These are phyloP conservation scores for Crucibulum laeve DNA, from an alignment of 768 basidiomycete genomes.

Conservation along the genomic window DNA sequence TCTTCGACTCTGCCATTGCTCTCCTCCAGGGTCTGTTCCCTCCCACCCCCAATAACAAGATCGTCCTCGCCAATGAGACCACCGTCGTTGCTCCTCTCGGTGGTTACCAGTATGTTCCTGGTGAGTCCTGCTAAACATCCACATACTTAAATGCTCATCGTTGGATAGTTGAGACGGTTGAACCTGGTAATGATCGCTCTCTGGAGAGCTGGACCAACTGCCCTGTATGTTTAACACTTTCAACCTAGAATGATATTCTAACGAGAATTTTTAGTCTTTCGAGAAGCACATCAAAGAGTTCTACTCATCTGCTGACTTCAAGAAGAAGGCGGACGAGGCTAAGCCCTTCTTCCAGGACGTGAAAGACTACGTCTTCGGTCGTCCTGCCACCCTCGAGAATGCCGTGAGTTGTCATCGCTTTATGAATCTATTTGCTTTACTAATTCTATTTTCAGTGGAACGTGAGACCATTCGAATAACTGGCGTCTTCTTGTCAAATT, in stretches of 20 bases:
- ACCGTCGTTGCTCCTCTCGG: slow-evolving; percentile 68
- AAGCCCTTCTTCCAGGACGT: slow-evolving; percentile 61
- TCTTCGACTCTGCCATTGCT: slow-evolving; percentile 83
- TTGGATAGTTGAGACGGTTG: slow-evolving; percentile 74
- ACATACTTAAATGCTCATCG: slow-evolving; percentile 3
- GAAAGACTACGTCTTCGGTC: slow-evolving; percentile 70
- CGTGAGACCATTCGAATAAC: slow-evolving; percentile 26
- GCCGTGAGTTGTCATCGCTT: slow-evolving; percentile 40
- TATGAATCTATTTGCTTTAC: not conserved
- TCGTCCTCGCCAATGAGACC: slow-evolving; percentile 74
- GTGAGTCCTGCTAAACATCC: slow-evolving; percentile 27
- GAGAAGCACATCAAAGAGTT: slow-evolving; percentile 58
- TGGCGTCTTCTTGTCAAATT: slow-evolving; percentile 5
- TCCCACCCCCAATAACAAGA: slow-evolving; percentile 68
- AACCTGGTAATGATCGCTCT: slow-evolving; percentile 77
- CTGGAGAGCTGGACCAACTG: slow-evolving; percentile 75
- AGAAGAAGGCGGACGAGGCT: slow-evolving; percentile 50
- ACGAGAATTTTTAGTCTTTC: slow-evolving; percentile 43
- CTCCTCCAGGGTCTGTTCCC: slow-evolving; percentile 85
- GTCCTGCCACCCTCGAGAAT: slow-evolving; percentile 64
- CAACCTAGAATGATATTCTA: not conserved
- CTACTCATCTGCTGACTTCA: slow-evolving; percentile 64
- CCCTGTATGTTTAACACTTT: slow-evolving; percentile 28
- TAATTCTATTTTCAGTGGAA: slow-evolving; percentile 56
- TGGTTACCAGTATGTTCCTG: slow-evolving; percentile 87